Conservation (phyloP, 441 rosid species). For the Gossypium schwendimanii region DNA sequence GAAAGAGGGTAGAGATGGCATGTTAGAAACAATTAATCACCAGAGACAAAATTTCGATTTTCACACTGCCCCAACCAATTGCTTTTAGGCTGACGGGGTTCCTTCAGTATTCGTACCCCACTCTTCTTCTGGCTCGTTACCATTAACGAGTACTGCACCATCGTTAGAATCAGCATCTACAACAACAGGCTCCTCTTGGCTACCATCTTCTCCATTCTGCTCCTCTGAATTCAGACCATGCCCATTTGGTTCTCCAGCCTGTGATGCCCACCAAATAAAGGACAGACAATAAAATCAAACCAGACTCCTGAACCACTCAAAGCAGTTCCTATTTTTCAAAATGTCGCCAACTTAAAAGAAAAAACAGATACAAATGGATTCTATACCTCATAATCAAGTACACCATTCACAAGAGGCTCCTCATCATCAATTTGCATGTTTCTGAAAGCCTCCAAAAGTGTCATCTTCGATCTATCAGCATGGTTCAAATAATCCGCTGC, state of each 20-base stretch:
- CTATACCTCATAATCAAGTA: conserved; percentile 56
- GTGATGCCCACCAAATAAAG: conserved; percentile 5
- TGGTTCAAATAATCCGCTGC: conserved; percentile 55
- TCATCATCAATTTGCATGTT: conserved; percentile 72
- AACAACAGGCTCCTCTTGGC: conserved; percentile 83
- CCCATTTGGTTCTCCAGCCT: conserved; percentile 40
- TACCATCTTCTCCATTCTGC: conserved; percentile 59
- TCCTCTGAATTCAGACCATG: conserved; percentile 42
- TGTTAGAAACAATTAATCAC: conserved; percentile 80
- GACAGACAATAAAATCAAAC: not conserved
- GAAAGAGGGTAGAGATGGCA: conserved; percentile 43
- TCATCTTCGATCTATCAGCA: conserved; percentile 49
- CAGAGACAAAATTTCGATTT: conserved; percentile 77
- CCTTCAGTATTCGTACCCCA: conserved; percentile 96
- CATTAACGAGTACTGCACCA: conserved; percentile 87
- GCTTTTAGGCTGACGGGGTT: conserved; percentile 83
- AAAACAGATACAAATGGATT: not conserved
- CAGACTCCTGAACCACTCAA: not conserved
- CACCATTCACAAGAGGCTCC: conserved; percentile 67
- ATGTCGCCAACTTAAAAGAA: not conserved
- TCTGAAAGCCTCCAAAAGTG: conserved; percentile 82
- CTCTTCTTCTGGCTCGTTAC: conserved; percentile 96
- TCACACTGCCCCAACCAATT: conserved; percentile 75
- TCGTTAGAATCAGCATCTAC: conserved; percentile 92
- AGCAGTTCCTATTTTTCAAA: not conserved